Percentiles rank a stretch among this genome's conserved stretches.
Evolutionary conservation across 306 rosid genomes (phyloP).

Genomic region (Fragaria vesca): DNA sequence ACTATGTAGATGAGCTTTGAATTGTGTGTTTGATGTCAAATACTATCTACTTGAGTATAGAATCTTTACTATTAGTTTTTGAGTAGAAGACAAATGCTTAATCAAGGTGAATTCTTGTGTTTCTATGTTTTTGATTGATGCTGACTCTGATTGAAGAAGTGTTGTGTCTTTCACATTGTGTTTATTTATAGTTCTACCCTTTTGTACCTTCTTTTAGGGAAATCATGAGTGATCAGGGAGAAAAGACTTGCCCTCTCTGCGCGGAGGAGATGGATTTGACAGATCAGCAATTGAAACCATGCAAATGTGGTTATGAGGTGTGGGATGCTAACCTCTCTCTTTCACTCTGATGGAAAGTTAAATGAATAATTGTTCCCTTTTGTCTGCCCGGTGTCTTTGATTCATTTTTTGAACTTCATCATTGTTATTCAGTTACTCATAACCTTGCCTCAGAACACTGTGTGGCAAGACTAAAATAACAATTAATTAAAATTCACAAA

Average conservation of each 20-base stretch:
- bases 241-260: constrained; percentile 96
- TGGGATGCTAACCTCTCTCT: constrained; percentile 7
- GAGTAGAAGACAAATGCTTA: too few species aligned
- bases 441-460: background rate
- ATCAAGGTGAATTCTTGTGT: background rate
- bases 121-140: background rate
- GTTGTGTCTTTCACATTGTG: background rate
- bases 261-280: constrained; percentile 99
- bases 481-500: background rate
- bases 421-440: background rate
- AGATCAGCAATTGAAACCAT: constrained; percentile 97
- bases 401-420: background rate
- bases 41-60: too few species aligned
- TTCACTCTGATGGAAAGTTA: background rate
- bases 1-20: background rate
- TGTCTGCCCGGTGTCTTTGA: background rate
- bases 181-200: constrained; percentile 13
- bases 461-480: background rate
- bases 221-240: constrained; percentile 96
- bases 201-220: constrained; percentile 28
- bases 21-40: constrained; percentile 1
- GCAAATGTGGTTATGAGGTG: constrained; percentile 97
- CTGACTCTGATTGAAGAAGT: background rate
- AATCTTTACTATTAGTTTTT: background rate
- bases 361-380: background rate